phyloP scores from a whole-genome alignment of 2,329 filamentous ascomycete genomes.

The Graphilbum sp. region DNA sequence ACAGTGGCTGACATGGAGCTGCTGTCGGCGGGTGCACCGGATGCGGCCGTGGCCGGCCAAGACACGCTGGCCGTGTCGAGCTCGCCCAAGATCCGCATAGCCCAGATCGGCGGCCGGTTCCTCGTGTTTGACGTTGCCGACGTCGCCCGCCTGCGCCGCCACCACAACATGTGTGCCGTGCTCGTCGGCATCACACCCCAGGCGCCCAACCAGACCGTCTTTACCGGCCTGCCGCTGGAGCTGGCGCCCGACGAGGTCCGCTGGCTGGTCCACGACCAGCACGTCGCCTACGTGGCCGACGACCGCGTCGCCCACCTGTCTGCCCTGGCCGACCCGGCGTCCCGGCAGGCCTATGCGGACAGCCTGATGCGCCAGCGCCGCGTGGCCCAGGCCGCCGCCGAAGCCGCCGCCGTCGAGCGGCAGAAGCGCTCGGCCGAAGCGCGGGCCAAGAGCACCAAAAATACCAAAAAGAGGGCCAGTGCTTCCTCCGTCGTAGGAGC shows the following conservation, averaged over 20 bases:
- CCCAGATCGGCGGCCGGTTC: constrained; percentile 63
- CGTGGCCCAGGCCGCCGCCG: constrained; percentile 20
- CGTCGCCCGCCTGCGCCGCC: constrained; percentile 60
- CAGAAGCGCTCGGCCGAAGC: constrained; percentile 11
- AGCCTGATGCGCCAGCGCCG: constrained; percentile 30
- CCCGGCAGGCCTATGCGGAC: constrained; percentile 47
- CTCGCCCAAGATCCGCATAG: constrained; percentile 56
- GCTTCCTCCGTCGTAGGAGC: too few species aligned
- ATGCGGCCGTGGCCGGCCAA: background rate
- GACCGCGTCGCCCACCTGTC: constrained; percentile 55
- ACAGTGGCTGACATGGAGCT: too few species aligned
- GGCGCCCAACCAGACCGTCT: constrained; percentile 87
- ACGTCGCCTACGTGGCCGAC: constrained; percentile 72
- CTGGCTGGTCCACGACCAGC: constrained; percentile 59
- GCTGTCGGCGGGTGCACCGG: too few species aligned
- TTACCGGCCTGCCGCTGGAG: constrained; percentile 75
- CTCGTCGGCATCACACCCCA: constrained; percentile 80
- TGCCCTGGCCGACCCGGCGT: constrained; percentile 40
- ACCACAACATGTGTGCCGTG: constrained; percentile 72
- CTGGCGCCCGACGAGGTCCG: constrained; percentile 81
- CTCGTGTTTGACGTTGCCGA: constrained; percentile 78
- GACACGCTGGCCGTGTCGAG: constrained; percentile 2
- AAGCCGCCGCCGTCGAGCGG: constrained; percentile 19
- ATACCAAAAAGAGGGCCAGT: too few species aligned
- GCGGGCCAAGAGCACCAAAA: constrained; percentile 4